Base-by-base conservation (phyloP, 495 filamentous ascomycete species). In the Penicillium paxilli region DNA sequence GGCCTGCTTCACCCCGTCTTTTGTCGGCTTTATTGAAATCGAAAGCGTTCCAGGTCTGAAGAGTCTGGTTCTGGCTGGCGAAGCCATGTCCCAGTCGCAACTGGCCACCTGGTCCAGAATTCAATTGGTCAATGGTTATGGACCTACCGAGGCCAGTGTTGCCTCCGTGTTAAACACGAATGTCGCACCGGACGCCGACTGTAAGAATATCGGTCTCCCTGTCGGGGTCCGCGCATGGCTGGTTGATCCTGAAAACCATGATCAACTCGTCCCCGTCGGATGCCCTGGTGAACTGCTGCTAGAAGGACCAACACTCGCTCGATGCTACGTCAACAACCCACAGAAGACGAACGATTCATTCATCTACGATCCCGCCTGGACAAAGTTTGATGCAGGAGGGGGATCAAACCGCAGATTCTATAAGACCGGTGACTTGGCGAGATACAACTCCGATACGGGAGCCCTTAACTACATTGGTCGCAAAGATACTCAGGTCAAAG, bases 401-500 rank as follows among this genome's bases (percentile, higher is more conserved):
- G 49, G 32, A 12, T 46, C 47, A 4, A 62, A 63, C 5, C 77
- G 83, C 5, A 73, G 83, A 44, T 66, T 89, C 16, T 90, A 90
- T 64, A 87, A 85, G 66, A 87, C 85, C 1, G 85, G 86, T 4
- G 86, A 89, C 59, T 59, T 87, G 24, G 84, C 84, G 7, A 72
- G 76, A 23, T 86, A 88, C 51, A 71, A 77, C 23, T 79, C 82
- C n/a, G 81, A 83, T 5, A 62, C 71, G 51, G 80, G 81, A 9
- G 73, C 70, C 9, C 65, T 87, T n/a, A 72, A 76, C 33, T 87
- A 84, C 65, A 67, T 88, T 16, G 85, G 85, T 38, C 72, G 86
- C 24, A 83, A 83, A 49, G 86, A 89, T 53, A 80, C 80, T 1
- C 84, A 87, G 58, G 80, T 86, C n/a, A 89, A 89, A 65, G 68